Evolutionary conservation across 306 rosid species (phyloP), one percentile per base, ranked within the genome.

Genomic region (Cicer bijugum): DNA sequence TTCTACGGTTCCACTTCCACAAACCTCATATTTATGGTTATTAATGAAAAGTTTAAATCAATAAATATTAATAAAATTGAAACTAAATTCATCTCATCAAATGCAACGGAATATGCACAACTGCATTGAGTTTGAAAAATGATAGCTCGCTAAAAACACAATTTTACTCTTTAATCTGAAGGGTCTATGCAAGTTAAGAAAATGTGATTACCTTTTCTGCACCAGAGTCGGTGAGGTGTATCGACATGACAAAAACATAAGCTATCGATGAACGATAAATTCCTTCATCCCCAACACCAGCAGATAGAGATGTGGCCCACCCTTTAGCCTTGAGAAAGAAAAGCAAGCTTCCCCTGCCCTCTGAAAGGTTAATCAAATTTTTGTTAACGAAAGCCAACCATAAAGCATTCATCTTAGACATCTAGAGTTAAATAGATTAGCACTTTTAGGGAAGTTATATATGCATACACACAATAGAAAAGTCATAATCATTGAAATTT

Each of bases 261-360:
- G 92, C 88, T 71, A 91, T 76, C 57, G 96, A 80, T 39, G 97
- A 94, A 52, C 89, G 82, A 78, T 67, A 84, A 87, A 88, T 57
- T 70, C 95, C 99, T 4, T 87, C 97, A n/a, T 94, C 96, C 75
- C 86, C 90, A 85, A 94, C 97, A 68, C 97, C 95, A 66, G 96
- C 96, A 68, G 91, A 83, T 64, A 94, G 82, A 79, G 91, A 85
- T 77, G 97, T 89, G 68, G 90, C 90, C 99, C 95, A 94, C 55
- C 99, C 99, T 84, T 60, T 89, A 70, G 84, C 84, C 85, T 91
- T 94, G 75, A 94, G 85, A 84, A 84, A 87, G 76, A 59, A 87
- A 82, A 78, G 95, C 89, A 94, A 86, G 88, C 99, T 94, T 81
- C 97, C 99, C 66, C 85, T 86, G 53, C 99, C 99, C 92, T 94